Evolutionary conservation across 1,284 basidiomycete species (phyloP).

Genomic region (Moniliophthora roreri): DNA sequence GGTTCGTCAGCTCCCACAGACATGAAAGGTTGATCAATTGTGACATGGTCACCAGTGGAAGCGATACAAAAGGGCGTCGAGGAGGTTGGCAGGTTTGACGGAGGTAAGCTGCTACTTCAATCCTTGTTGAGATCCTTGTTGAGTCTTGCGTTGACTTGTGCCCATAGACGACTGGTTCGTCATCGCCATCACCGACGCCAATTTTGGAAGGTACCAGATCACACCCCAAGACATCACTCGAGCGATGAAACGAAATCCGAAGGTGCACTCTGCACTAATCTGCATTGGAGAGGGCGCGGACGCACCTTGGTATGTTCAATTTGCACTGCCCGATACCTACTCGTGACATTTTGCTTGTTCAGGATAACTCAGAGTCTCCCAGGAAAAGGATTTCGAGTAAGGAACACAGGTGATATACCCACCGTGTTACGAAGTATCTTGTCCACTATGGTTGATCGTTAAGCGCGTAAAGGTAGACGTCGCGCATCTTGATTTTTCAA

Average conservation of each 20-base stretch:
- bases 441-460: conserved; percentile 48
- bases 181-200: conserved; percentile 67
- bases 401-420: conserved; percentile 51
- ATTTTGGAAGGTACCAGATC: conserved; percentile 63
- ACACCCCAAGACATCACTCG: conserved; percentile 56
- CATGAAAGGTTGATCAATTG: background rate
- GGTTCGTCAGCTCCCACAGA: conserved; percentile 31
- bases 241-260: conserved; percentile 59
- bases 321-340: background rate
- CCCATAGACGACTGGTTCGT: conserved; percentile 66
- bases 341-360: conserved; percentile 2
- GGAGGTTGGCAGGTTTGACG: conserved; percentile 61
- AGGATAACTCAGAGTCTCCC: conserved; percentile 61
- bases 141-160: background rate
- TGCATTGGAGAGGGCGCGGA: conserved; percentile 72
- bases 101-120: conserved; percentile 37
- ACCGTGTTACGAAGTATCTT: conserved; percentile 49
- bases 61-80: conserved; percentile 60
- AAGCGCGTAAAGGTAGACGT: background rate
- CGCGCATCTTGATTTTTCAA: too few relatives aligned
- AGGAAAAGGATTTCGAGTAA: conserved; percentile 46
- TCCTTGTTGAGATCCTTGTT: background rate
- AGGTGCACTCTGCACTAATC: conserved; percentile 64
- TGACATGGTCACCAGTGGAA: conserved; percentile 42
- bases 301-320: conserved; percentile 48